These are phyloP conservation scores for Cercospora berteroae DNA, from an alignment of 2,329 filamentous ascomycete species.

Conservation along the genomic window DNA sequence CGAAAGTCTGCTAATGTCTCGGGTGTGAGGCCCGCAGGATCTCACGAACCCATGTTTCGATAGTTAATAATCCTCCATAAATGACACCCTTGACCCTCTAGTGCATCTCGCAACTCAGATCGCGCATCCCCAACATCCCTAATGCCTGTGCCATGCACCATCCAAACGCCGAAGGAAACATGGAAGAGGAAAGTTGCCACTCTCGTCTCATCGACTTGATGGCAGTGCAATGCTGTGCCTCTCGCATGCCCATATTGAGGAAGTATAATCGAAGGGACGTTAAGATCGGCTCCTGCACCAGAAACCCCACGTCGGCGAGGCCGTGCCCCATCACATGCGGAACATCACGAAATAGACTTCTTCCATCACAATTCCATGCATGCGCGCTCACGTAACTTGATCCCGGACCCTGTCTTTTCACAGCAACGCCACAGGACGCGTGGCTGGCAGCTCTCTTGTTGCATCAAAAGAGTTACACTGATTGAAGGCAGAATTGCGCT, in stretches of 20 bases:
- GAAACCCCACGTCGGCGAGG: neutral
- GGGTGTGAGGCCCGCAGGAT: neutral
- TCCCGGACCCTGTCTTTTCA: neutral
- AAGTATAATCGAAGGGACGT: neutral
- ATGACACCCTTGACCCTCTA: neutral
- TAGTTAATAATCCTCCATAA: neutral
- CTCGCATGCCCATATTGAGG: neutral
- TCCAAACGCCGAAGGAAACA: neutral
- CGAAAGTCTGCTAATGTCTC: neutral
- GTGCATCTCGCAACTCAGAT: neutral
- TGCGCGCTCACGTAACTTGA: conserved; percentile 7
- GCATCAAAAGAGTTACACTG: neutral
- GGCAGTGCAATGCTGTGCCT: neutral
- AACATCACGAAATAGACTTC: conserved; percentile 5
- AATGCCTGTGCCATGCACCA: neutral
- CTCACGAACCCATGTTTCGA: neutral
- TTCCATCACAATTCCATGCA: conserved; percentile 9
- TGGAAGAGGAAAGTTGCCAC: neutral
- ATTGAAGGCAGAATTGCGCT: neutral
- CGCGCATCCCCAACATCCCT: neutral
- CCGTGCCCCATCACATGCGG: neutral
- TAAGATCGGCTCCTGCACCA: neutral
- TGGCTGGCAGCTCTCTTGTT: conserved; percentile 6
- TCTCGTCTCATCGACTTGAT: neutral
- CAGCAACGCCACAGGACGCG: conserved; percentile 8